These are phyloP conservation scores for Zangia roseola DNA, from an alignment of 768 basidiomycete species.

Conservation along the genomic window DNA sequence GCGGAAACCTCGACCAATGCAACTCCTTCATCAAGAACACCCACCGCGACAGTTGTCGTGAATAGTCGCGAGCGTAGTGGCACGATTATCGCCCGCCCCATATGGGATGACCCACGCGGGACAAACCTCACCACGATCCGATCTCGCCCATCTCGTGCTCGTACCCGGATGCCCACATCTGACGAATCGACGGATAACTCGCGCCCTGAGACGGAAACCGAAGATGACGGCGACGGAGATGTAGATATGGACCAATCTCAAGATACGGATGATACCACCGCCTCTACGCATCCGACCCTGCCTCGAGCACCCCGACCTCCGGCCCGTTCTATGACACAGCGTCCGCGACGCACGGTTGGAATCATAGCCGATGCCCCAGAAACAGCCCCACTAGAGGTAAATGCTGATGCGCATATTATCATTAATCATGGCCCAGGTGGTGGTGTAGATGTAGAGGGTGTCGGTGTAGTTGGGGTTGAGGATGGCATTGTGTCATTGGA, in stretches of 20 bases:
- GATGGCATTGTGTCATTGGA: conserved; percentile 77
- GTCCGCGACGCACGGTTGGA: conserved; percentile 45
- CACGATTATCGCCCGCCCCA: conserved; percentile 65
- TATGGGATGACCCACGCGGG: conserved; percentile 48
- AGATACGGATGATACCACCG: conserved; percentile 32
- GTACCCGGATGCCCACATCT: conserved; percentile 34
- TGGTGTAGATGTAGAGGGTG: conserved; percentile 41
- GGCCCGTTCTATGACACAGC: conserved; percentile 34
- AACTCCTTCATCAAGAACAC: conserved; percentile 62
- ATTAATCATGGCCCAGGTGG: conserved; percentile 46
- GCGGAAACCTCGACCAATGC: conserved; percentile 59
- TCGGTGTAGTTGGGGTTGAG: conserved; percentile 52
- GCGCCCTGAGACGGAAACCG: conserved; percentile 72
- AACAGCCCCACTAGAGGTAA: conserved; percentile 37
- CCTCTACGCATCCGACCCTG: conserved; percentile 29
- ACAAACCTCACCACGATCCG: conserved; percentile 24
- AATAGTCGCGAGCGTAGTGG: conserved; percentile 69
- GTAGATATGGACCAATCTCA: conserved; percentile 48
- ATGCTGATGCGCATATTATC: conserved; percentile 50
- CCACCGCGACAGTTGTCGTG: conserved; percentile 59
- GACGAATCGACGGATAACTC: conserved; percentile 49
- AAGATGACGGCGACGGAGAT: conserved; percentile 65
- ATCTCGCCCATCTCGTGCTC: conserved; percentile 33
- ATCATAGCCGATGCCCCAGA: conserved; percentile 42
- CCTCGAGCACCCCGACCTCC: conserved; percentile 28